A percentile compares a stretch with the other conserved stretches of the same genome.
Evolutionary conservation across 257 asterid species (phyloP).

Genomic region (Scutellaria minor): DNA sequence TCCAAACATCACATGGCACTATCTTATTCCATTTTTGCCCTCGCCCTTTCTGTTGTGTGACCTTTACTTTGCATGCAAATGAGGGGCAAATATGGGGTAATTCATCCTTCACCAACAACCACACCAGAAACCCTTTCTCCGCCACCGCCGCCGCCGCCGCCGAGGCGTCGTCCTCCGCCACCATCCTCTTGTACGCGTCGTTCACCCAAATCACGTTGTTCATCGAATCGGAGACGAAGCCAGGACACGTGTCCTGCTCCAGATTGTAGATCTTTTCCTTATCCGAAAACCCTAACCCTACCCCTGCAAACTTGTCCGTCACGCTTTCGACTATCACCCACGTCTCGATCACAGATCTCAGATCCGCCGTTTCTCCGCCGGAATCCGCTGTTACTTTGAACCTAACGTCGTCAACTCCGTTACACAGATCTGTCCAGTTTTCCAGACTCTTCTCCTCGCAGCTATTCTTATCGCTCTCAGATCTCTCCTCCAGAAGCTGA

Average conservation of each 20-base stretch:
- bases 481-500: conserved; percentile 52
- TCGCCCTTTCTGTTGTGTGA: conserved; percentile 32
- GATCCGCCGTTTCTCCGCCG: conserved; percentile 18
- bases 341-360: conserved; percentile 39
- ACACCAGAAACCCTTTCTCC: conserved; percentile 40
- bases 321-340: conserved; percentile 47
- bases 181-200: conserved; percentile 47
- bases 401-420: neutral
- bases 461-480: conserved; percentile 30
- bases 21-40: conserved; percentile 47
- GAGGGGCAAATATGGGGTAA: conserved; percentile 44
- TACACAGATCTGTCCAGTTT: neutral
- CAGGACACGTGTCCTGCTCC: conserved; percentile 56
- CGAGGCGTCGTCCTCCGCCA: conserved; percentile 34
- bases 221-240: conserved; percentile 45
- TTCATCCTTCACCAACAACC: conserved; percentile 48
- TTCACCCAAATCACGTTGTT: conserved; percentile 55
- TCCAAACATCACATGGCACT: conserved; percentile 56
- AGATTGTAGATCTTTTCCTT: conserved; percentile 41
- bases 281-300: conserved; percentile 62
- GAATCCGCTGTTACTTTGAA: conserved; percentile 8
- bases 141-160: conserved; percentile 4
- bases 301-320: conserved; percentile 37
- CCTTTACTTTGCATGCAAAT: conserved; percentile 56
- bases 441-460: neutral